A percentile compares a stretch with the other conserved stretches of the same genome.
phyloP scores from a whole-genome alignment of 1,284 basidiomycete species.

The Heterobasidion irregulare region DNA sequence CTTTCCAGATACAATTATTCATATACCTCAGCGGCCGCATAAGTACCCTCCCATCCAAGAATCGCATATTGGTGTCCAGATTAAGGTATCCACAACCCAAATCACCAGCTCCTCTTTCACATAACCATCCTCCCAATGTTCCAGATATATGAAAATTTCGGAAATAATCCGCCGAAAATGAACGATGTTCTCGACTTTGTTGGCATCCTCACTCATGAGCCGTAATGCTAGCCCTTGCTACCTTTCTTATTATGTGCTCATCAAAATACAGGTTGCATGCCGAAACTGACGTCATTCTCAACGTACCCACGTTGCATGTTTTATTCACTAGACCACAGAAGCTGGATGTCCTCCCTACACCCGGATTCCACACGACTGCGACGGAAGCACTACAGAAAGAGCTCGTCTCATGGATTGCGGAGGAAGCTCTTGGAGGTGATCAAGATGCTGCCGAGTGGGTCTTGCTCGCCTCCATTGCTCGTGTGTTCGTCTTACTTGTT shows the following conservation, averaged over 20 bases:
- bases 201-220: slow-evolving; percentile 58
- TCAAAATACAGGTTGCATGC: slow-evolving; percentile 21
- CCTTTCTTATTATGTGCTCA: slow-evolving; percentile 2
- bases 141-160: slow-evolving; percentile 48
- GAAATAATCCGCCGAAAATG: slow-evolving; percentile 37
- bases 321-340: slow-evolving; percentile 42
- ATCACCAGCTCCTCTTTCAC: neutral
- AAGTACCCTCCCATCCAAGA: slow-evolving; percentile 53
- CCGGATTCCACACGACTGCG: slow-evolving; percentile 20
- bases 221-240: slow-evolving; percentile 24
- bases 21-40: slow-evolving; percentile 32
- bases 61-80: slow-evolving; percentile 53
- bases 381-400: slow-evolving; percentile 28
- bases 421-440: slow-evolving; percentile 62
- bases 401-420: slow-evolving; percentile 64
- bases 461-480: slow-evolving; percentile 54
- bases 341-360: slow-evolving; percentile 1
- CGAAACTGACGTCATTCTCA: slow-evolving; percentile 22
- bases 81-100: slow-evolving; percentile 41
- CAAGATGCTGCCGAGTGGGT: slow-evolving; percentile 70
- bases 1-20: slow-evolving; percentile 2
- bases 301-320: slow-evolving; percentile 63
- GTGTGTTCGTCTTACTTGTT: slow-evolving; percentile 42
- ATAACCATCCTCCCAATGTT: neutral
- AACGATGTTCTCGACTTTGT: slow-evolving; percentile 60